Evolutionary conservation across 2,329 filamentous ascomycete species (phyloP), one percentile per base, ranked within the genome.

Genomic region (Diplodia intermedia): DNA sequence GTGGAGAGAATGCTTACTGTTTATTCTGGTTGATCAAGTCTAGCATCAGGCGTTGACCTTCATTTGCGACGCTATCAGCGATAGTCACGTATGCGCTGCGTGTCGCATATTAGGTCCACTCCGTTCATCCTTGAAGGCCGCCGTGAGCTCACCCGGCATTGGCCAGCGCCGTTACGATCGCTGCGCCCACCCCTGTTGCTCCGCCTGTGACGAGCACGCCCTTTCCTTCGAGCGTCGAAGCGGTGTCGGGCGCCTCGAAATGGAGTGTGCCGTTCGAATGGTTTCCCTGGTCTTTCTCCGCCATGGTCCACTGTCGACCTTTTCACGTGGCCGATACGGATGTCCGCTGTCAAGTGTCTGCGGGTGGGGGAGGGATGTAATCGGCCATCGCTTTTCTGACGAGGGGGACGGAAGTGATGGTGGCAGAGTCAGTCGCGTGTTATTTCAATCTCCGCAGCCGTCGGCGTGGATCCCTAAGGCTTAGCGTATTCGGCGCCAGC

Each of bases 181-280:
- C 72, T n/a, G 70, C 69, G 1, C 75, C 75, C 12, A 75, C 67
- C 1, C 74, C 75, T 43, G 69, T 71, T 1, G 73, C 72, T 6
- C 74, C 74, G n/a, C 74, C 75, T 12, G 73, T 75, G n/a, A 76
- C 69, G 36, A 76, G 69, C 14, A 72, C 73, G 60, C 69, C 71
- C 53, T 72, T 71, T 31, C 69, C 72, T 43, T 71, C 72, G n/a
- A 76, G 43, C 36, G 55, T 54, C 33, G 56, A 62, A 20, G 26
- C 8, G 33, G 15, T 31, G 8, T 11, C 33, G 15, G 55, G 26
- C 47, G 15, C 4, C 23, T 49, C 31, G 53, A 20, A 43, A 9
- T 47, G 5, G 33, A 38, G 3, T 47, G 29, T 43, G 26, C 26
- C 40, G 11, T 26, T 23, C n/a, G 29, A 36, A 20, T 8, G 29